Percentiles rank a stretch among this genome's conserved stretches.
Evolutionary conservation across 129 eudicot species (phyloP).

Genomic region (Ambrosia trifida): DNA sequence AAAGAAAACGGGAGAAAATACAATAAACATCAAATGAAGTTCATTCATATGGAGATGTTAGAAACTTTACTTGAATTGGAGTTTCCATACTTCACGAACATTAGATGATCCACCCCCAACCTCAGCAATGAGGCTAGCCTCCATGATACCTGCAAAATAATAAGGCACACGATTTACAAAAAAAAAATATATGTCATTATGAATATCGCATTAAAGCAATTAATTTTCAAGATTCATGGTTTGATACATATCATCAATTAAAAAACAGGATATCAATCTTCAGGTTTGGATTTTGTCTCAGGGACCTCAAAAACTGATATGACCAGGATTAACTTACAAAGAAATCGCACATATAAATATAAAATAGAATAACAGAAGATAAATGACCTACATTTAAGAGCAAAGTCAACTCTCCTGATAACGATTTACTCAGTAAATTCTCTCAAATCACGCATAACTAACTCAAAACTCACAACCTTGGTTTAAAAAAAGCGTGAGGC

Average conservation of each 20-base stretch:
- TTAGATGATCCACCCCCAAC: conserved; percentile 93
- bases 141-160: conserved; percentile 51
- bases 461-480: not conserved
- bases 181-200: not conserved
- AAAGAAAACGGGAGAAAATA: not conserved
- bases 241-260: not conserved
- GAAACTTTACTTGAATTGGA: conserved; percentile 46
- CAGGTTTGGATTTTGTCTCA: not conserved
- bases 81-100: conserved; percentile 94
- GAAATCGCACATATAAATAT: no score
- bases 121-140: conserved; percentile 68
- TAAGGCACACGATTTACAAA: not conserved
- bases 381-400: no score
- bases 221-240: not conserved
- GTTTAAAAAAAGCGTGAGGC: no score
- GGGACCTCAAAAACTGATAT: no score
- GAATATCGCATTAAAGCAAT: not conserved
- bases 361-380: no score
- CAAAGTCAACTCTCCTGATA: no score
- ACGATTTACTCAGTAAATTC: not conserved
- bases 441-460: not conserved
- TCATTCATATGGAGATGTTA: conserved; percentile 10
- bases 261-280: not conserved
- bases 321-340: no score
- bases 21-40: conserved; percentile 6